Percentiles rank a stretch among this genome's conserved stretches.
Evolutionary conservation across 2,329 filamentous ascomycete genomes (phyloP).

Genomic region (Talaromyces islandicus): DNA sequence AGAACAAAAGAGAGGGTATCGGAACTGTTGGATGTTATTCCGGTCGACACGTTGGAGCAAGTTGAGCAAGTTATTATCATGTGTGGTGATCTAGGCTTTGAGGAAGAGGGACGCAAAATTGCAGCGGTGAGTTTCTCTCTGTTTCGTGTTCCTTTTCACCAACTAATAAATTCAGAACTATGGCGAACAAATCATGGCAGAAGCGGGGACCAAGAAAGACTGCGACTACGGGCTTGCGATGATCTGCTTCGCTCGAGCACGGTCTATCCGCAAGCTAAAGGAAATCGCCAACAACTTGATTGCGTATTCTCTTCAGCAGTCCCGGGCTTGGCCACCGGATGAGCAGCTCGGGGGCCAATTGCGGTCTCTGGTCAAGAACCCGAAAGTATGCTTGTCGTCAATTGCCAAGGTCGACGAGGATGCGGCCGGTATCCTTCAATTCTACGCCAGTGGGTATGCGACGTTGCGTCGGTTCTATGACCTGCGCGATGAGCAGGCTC

Average conservation of each 20-base stretch:
- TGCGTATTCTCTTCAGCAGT: constrained; percentile 80
- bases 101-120: constrained; percentile 70
- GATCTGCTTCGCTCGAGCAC: constrained; percentile 84
- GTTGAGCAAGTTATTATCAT: constrained; percentile 78
- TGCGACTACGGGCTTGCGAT: constrained; percentile 69
- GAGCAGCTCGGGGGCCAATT: constrained; percentile 69
- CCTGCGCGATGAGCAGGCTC: constrained; percentile 65
- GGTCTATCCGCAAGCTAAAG: constrained; percentile 70
- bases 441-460: constrained; percentile 85
- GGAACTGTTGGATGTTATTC: constrained; percentile 66
- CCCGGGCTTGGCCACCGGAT: constrained; percentile 67
- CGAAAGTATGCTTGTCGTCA: constrained; percentile 63
- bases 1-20: constrained; percentile 69
- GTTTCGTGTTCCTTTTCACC: neutral
- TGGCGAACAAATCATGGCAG: constrained; percentile 63
- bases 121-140: constrained; percentile 61
- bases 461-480: constrained; percentile 87
- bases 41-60: constrained; percentile 61
- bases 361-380: constrained; percentile 61
- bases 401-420: constrained; percentile 71
- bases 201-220: constrained; percentile 57
- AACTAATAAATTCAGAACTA: constrained; percentile 57
- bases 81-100: constrained; percentile 71
- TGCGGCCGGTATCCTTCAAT: constrained; percentile 76
- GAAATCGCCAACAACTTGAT: constrained; percentile 82